Conservation (phyloP, 73 alveolate genomes). For the Symbiodinium natans region DNA sequence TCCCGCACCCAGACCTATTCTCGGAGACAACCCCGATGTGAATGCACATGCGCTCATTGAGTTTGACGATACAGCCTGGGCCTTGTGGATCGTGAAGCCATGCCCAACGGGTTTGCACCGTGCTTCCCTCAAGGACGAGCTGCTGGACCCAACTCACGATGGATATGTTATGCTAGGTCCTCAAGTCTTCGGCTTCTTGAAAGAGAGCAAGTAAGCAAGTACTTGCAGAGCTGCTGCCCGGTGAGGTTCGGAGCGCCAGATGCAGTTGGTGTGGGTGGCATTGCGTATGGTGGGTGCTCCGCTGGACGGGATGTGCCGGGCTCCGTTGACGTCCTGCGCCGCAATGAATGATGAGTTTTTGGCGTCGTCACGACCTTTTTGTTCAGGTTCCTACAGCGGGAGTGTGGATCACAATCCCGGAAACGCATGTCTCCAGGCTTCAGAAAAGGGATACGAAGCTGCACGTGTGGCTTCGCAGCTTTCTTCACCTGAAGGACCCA, state of each 20-base stretch:
- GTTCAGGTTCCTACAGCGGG: conserved; percentile 56
- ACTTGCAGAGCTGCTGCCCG: background rate
- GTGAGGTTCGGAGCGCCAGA: conserved; percentile 72
- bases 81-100: background rate
- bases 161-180: conserved; percentile 29
- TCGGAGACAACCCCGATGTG: conserved; percentile 46
- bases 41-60: conserved; percentile 73
- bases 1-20: background rate
- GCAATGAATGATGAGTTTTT: background rate
- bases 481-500: conserved; percentile 23
- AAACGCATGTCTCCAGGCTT: conserved; percentile 36
- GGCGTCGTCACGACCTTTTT: background rate
- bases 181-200: background rate
- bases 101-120: background rate
- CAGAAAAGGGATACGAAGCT: background rate
- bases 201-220: too few relatives aligned
- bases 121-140: conserved; percentile 5
- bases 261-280: conserved; percentile 55
- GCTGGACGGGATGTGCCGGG: conserved; percentile 47
- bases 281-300: conserved; percentile 51
- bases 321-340: background rate
- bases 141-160: conserved; percentile 40
- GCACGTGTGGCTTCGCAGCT: too few relatives aligned
- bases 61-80: conserved; percentile 32
- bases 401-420: conserved; percentile 69